A percentile compares a stretch with the other conserved stretches of the same genome.
Evolutionary conservation across 2,329 filamentous ascomycete genomes (phyloP).

Genomic region (Fusarium sp.): DNA sequence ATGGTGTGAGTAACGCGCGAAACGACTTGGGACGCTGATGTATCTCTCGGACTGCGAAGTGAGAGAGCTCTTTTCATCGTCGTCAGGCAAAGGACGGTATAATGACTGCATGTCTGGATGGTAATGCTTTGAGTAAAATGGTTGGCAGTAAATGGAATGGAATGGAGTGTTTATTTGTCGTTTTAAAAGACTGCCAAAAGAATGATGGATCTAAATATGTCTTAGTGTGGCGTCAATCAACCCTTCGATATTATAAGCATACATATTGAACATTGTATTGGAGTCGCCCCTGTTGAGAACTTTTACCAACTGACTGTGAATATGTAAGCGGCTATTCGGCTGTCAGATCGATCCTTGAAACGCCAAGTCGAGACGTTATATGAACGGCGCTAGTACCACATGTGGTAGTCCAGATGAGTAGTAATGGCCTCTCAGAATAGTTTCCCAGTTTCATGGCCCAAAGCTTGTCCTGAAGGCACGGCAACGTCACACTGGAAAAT

Average conservation of each 20-base stretch:
- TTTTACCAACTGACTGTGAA: background rate
- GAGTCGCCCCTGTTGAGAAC: background rate
- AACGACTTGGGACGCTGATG: background rate
- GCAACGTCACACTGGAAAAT: background rate
- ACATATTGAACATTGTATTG: background rate
- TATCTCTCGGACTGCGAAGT: slow-evolving; percentile 7
- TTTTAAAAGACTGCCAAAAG: background rate
- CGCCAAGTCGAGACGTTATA: slow-evolving; percentile 29
- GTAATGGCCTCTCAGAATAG: background rate
- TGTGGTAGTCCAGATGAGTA: slow-evolving; percentile 3
- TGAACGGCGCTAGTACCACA: slow-evolving; percentile 7
- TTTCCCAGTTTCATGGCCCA: background rate
- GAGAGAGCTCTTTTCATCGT: slow-evolving; percentile 37
- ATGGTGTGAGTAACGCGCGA: background rate
- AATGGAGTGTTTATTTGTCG: background rate
- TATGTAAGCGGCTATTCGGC: slow-evolving; percentile 15
- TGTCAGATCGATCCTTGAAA: slow-evolving; percentile 6
- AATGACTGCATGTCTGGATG: slow-evolving; percentile 6
- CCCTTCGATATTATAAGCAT: background rate
- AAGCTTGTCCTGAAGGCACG: background rate
- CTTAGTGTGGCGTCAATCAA: background rate
- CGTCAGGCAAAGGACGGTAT: slow-evolving; percentile 19
- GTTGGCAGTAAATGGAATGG: background rate
- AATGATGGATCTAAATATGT: background rate
- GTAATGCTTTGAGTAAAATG: too few relatives aligned